A percentile compares a stretch with the other conserved stretches of the same genome.
Evolutionary conservation across 768 basidiomycete genomes (phyloP).

Genomic region (Mycena pura): DNA sequence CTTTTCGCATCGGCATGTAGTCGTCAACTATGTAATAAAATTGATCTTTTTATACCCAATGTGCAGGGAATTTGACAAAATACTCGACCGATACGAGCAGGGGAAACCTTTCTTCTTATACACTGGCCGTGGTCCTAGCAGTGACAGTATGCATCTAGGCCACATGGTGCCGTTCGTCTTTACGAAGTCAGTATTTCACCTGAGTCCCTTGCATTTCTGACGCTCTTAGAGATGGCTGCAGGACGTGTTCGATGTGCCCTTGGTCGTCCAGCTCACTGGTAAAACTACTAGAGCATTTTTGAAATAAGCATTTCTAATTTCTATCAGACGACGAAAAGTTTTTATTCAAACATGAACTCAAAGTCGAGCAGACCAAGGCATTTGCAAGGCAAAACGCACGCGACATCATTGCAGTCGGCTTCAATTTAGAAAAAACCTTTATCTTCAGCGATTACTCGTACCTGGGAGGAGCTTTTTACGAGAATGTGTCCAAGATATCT

Average conservation of each 20-base stretch:
- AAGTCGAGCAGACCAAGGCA: slow-evolving; percentile 82
- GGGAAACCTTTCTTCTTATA: slow-evolving; percentile 98
- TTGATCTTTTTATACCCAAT: slow-evolving; percentile 9
- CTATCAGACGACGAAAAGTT: slow-evolving; percentile 96
- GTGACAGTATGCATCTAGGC: slow-evolving; percentile 96
- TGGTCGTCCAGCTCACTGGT: slow-evolving; percentile 97
- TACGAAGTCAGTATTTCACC: slow-evolving; percentile 74
- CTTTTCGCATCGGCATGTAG: slow-evolving; percentile 91
- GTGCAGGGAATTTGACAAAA: slow-evolving; percentile 88
- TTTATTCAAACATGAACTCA: slow-evolving; percentile 94
- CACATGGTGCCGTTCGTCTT: slow-evolving; percentile 98
- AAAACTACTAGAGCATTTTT: slow-evolving; percentile 28
- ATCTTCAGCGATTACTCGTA: slow-evolving; percentile 94
- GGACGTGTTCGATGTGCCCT: slow-evolving; percentile 91
- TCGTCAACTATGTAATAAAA: slow-evolving; percentile 14
- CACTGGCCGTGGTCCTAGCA: slow-evolving; percentile 96
- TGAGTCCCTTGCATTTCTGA: not conserved
- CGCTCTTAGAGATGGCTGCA: slow-evolving; percentile 82
- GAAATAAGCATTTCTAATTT: not conserved
- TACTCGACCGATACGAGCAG: slow-evolving; percentile 94
- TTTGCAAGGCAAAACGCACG: slow-evolving; percentile 89
- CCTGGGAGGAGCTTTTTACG: slow-evolving; percentile 92
- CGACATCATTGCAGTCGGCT: slow-evolving; percentile 97
- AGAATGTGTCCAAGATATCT: slow-evolving; percentile 92
- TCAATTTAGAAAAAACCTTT: slow-evolving; percentile 91